These are phyloP conservation scores for Nepenthes gracilis DNA, from an alignment of 148 eudicot species.

Conservation along the genomic window DNA sequence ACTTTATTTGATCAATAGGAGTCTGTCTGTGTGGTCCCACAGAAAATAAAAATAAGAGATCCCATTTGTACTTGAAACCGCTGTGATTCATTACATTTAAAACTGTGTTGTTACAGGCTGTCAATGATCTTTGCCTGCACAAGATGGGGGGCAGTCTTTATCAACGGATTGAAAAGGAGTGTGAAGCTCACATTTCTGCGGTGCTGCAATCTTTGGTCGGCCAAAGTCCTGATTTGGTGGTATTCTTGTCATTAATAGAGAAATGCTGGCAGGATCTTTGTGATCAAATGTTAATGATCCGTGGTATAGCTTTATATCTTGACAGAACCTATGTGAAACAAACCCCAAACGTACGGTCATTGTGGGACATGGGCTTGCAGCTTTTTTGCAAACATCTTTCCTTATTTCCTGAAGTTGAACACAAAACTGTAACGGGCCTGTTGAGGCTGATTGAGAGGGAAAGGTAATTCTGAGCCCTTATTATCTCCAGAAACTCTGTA, in stretches of 20 bases:
- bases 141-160: constrained; percentile 93
- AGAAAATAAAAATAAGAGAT: background rate
- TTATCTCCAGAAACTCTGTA: background rate
- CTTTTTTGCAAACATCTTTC: constrained; percentile 87
- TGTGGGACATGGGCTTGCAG: constrained; percentile 99
- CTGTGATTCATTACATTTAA: background rate
- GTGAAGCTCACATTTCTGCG: constrained; percentile 71
- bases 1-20: background rate
- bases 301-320: constrained; percentile 87
- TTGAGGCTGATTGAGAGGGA: constrained; percentile 93
- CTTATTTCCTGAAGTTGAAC: constrained; percentile 82
- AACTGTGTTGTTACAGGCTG: constrained; percentile 47
- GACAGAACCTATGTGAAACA: constrained; percentile 97
- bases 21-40: background rate
- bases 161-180: constrained; percentile 77
- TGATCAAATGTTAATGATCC: constrained; percentile 96
- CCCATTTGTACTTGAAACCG: background rate
- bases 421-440: constrained; percentile 90
- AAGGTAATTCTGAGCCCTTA: constrained; percentile 33
- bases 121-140: constrained; percentile 83
- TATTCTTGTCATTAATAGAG: constrained; percentile 81
- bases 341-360: constrained; percentile 66
- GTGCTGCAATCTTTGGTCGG: constrained; percentile 72
- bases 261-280: constrained; percentile 98
- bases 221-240: constrained; percentile 88